Conservation (phyloP, 2,329 filamentous ascomycete species). For the Talaromyces sp. region DNA sequence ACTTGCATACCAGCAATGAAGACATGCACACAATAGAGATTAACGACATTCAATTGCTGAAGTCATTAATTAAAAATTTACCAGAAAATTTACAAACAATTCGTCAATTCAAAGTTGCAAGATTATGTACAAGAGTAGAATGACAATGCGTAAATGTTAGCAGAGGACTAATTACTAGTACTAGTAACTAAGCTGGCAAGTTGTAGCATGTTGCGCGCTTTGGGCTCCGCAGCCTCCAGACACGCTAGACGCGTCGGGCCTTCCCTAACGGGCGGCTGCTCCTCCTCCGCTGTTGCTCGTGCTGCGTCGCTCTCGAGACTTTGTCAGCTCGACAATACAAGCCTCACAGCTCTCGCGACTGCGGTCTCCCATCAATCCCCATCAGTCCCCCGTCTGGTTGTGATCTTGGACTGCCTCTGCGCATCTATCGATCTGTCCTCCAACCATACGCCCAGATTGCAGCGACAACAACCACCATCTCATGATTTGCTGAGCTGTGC, state of each 20-base stretch:
- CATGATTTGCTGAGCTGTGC: slow-evolving; percentile 11
- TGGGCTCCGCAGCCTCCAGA: neutral
- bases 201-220: neutral
- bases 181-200: too few relatives aligned
- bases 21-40: neutral
- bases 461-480: slow-evolving; percentile 2
- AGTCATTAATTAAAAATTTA: neutral
- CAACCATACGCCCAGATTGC: neutral
- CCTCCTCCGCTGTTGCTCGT: neutral
- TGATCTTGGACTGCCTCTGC: neutral
- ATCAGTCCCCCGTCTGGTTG: neutral
- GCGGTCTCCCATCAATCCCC: neutral
- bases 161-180: too few relatives aligned
- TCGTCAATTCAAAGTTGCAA: neutral
- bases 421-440: neutral
- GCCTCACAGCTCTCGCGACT: neutral
- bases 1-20: neutral
- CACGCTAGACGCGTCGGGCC: slow-evolving; percentile 14
- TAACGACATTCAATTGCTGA: neutral
- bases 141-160: neutral
- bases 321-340: neutral
- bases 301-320: neutral
- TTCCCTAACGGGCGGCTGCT: neutral
- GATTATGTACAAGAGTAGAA: neutral
- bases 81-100: too few relatives aligned